Conservation (phyloP, 2,329 filamentous ascomycete genomes). For the Venturia pyrina region DNA sequence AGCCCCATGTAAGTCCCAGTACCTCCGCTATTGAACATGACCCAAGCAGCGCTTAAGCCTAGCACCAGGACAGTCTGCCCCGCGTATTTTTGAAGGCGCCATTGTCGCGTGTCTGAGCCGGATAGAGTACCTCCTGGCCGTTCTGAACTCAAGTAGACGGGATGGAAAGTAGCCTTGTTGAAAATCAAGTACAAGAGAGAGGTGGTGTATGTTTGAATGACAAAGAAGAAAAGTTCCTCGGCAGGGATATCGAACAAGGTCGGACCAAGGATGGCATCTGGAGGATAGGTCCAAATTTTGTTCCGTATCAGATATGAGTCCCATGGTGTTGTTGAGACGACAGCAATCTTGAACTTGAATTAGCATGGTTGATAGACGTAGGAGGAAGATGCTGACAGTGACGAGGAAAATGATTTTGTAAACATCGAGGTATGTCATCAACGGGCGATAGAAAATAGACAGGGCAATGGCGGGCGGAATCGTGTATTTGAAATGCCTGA, state of each 20-base stretch:
- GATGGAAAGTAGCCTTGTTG: slow-evolving; percentile 52
- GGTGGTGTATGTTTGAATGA: slow-evolving; percentile 67
- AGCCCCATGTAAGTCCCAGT: slow-evolving; percentile 57
- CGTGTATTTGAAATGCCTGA: slow-evolving; percentile 56
- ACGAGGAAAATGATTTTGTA: slow-evolving; percentile 54
- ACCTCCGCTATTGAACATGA: slow-evolving; percentile 31
- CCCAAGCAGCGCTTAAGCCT: slow-evolving; percentile 33
- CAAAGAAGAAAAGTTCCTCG: slow-evolving; percentile 69
- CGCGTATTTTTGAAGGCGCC: slow-evolving; percentile 31
- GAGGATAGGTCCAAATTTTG: slow-evolving; percentile 62
- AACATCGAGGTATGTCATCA: slow-evolving; percentile 51
- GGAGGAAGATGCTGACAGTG: slow-evolving; percentile 24
- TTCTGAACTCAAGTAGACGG: slow-evolving; percentile 39
- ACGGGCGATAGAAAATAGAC: slow-evolving; percentile 49
- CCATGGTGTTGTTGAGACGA: slow-evolving; percentile 62
- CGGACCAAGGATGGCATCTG: slow-evolving; percentile 52
- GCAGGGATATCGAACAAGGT: slow-evolving; percentile 55
- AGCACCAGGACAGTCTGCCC: slow-evolving; percentile 43
- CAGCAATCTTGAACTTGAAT: slow-evolving; percentile 41
- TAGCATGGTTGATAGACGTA: not conserved
- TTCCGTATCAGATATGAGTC: slow-evolving; percentile 63
- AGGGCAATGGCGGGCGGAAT: slow-evolving; percentile 52
- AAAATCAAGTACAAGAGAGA: slow-evolving; percentile 57
- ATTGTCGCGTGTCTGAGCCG: slow-evolving; percentile 22
- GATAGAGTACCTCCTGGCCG: slow-evolving; percentile 16